Evolutionary conservation across 768 basidiomycete species (phyloP).

Genomic region (Trametes sanguinea): DNA sequence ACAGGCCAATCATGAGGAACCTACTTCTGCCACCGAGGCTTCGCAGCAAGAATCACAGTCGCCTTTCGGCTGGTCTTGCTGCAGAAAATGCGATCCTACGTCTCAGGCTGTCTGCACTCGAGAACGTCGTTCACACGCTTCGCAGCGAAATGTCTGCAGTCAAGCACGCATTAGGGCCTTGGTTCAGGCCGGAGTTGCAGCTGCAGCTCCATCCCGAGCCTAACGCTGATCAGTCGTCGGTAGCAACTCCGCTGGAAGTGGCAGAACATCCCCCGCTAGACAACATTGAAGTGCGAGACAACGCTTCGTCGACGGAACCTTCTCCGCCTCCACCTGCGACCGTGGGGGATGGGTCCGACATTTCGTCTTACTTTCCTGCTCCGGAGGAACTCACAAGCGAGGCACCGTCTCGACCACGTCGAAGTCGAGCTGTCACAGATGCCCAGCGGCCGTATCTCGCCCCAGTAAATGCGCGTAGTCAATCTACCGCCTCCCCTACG

Average conservation of each 20-base stretch:
- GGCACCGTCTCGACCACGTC: background rate
- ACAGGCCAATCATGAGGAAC: background rate
- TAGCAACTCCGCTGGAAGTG: background rate
- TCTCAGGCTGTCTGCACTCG: constrained; percentile 57
- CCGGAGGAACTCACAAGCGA: constrained; percentile 22
- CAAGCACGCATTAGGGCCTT: constrained; percentile 64
- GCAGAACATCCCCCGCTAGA: background rate
- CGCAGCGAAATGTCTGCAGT: constrained; percentile 58
- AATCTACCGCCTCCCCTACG: background rate
- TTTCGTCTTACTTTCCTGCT: constrained; percentile 41
- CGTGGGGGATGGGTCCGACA: constrained; percentile 18
- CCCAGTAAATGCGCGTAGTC: background rate
- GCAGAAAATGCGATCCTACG: constrained; percentile 69
- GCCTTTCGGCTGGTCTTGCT: constrained; percentile 35
- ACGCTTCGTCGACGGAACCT: constrained; percentile 10
- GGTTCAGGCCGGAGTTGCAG: constrained; percentile 47
- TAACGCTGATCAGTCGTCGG: background rate
- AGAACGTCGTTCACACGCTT: constrained; percentile 52
- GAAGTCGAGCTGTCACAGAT: constrained; percentile 11
- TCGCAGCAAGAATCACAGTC: background rate
- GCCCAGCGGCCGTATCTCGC: constrained; percentile 14
- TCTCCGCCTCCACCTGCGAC: constrained; percentile 22
- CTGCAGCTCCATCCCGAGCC: constrained; percentile 15
- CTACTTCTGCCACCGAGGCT: background rate
- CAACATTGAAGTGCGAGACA: background rate